Base-by-base conservation (phyloP, 2,329 filamentous ascomycete genomes). In the Kalmusia sp. region DNA sequence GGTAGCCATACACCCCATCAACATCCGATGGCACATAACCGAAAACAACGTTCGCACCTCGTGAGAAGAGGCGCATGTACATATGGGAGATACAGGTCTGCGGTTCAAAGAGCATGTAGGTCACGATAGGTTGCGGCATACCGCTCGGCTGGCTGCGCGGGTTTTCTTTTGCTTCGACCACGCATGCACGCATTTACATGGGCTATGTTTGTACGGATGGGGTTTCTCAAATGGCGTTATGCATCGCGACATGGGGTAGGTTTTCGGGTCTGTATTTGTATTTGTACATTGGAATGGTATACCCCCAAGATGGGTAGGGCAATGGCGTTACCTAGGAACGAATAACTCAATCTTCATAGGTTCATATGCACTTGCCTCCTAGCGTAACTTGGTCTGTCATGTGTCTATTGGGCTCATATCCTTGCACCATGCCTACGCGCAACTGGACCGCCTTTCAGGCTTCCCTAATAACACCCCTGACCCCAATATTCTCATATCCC, bases 131-230 rank as follows among this genome's bases (percentile, higher is more conserved):
- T 22, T 24, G 41, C n/a, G 38, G 39, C 31, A 35, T 34, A 53
- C 56, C 54, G 56, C 51, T 50, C 50, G 51, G 59, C 59, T 55
- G 59, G 59, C 59, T 59, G 54, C 44, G 58, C 56, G 58, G 56
- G 15, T 38, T 48, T 31, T 25, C 21, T 37, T 38, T 49, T 37
- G 12, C 22, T 40, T 37, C 12, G 22, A 28, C 52, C 21, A 12
- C 17, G 37, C 25, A 25, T 27, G 35, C 25, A 25, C 21, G 35
- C 25, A 39, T 35, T 54, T 33, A 27, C 40, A 22, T 27, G 27
- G 45, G 37, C 24, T 22, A 28, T 11, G 30, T 21, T 44, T n/a
- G n/a, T n/a, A n/a, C n/a, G 45, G 22, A 39, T 53, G 27, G 43
- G 37, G 40, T 22, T 40, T 35, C 22, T n/a, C n/a, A n/a, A 19